Conservation (phyloP, 345 rosid genomes). For the Salix koriyanagi region DNA sequence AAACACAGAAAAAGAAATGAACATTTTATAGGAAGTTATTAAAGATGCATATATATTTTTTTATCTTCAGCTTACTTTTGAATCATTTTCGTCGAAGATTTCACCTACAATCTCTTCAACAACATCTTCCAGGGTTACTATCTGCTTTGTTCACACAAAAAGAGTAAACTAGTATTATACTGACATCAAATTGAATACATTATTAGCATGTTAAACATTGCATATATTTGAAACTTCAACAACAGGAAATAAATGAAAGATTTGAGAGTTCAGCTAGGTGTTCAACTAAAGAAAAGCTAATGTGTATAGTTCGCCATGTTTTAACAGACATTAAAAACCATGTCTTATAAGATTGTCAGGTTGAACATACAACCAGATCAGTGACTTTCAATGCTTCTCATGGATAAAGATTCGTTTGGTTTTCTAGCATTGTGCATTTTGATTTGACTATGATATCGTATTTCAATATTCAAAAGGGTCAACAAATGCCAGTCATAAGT, state of each 20-base stretch:
- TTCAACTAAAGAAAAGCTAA: background rate
- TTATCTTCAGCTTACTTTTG: conserved; percentile 53
- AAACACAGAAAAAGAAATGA: background rate
- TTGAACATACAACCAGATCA: background rate
- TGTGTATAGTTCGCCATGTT: background rate
- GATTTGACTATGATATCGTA: background rate
- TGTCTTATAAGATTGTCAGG: background rate
- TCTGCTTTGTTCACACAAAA: conserved; percentile 43
- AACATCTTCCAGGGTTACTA: conserved; percentile 92
- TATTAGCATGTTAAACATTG: background rate
- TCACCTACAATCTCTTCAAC: conserved; percentile 99
- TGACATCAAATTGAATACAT: background rate
- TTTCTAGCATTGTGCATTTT: background rate
- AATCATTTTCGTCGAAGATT: conserved; percentile 96
- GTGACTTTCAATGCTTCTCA: background rate
- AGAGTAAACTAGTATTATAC: background rate
- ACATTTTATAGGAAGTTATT: background rate
- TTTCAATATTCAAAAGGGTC: background rate
- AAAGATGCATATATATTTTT: background rate
- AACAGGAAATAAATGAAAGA: background rate
- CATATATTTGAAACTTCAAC: background rate
- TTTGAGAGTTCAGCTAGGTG: background rate
- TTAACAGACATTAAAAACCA: background rate
- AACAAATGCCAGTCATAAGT: background rate
- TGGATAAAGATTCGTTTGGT: background rate